Base-by-base conservation (phyloP, 169 alveolate genomes). In the Plasmodium chabaudi region DNA sequence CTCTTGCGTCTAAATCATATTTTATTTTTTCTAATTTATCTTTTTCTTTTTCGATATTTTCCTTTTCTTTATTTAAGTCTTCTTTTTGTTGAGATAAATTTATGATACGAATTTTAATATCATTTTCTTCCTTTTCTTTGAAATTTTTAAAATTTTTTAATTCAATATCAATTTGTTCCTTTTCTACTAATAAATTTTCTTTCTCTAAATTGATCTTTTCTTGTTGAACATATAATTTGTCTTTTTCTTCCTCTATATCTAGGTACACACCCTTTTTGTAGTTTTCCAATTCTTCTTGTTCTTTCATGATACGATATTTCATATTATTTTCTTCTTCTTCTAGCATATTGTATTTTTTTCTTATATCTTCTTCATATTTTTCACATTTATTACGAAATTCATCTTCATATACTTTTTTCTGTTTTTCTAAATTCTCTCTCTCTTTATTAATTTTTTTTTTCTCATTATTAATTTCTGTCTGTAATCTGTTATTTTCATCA, bases 161-260 rank as follows among this genome's bases (percentile, higher is more conserved):
- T 59, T 79, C 89, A 19, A 79, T 79, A 65, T 79, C 89, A 13
- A 79, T 79, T 79, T 79, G 89, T 34, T 79, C 89, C 23, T 79
- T 79, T 27, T 79, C 89, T 47, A 79, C 89, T 79, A 65, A 60
- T 68, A 79, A 55, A 55, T 79, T 79, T 79, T 79, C 89, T 61
- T 79, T 79, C 55, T 79, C 89, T 60, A 79, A 59, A 67, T 79
- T 79, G 44, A 79, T 13, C 63, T 79, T 79, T 42, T 79, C 89
- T 34, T 67, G 79, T 17, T 79, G 89, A 1, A 79, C 89, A 70
- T 79, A 79, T 15, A 79, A 70, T 17, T 79, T 79, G 10, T 79
- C 89, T 67, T 79, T 79, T n/a, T 79, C 89, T 55, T 79, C 89
- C 61, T 79, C 89, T 21, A 79, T 79, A 60, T 79, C 89, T 19